phyloP scores from a whole-genome alignment of 2,329 filamentous ascomycete species.

The Penicillium concentricum region DNA sequence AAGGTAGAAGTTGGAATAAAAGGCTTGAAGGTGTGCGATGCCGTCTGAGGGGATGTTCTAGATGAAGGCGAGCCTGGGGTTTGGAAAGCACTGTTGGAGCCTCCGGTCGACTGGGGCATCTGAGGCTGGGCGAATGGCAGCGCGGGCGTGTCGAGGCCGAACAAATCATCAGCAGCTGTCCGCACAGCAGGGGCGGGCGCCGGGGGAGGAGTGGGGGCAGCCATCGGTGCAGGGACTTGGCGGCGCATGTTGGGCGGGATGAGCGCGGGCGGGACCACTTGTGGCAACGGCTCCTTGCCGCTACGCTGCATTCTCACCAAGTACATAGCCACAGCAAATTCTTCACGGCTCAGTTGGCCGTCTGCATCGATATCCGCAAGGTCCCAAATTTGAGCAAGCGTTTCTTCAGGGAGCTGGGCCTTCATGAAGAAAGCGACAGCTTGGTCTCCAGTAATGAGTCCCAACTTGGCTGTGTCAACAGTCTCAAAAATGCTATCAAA shows the following conservation, averaged over 20 bases:
- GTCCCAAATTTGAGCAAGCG: conserved; percentile 93
- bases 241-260: conserved; percentile 82
- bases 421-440: conserved; percentile 93
- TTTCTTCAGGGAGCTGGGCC: conserved; percentile 83
- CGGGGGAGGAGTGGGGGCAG: conserved; percentile 46
- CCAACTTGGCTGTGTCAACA: conserved; percentile 76
- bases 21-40: conserved; percentile 70
- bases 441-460: conserved; percentile 89
- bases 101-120: conserved; percentile 68
- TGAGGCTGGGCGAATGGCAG: conserved; percentile 58
- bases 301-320: conserved; percentile 86
- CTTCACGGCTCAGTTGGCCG: conserved; percentile 79
- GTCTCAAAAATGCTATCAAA: conserved; percentile 85
- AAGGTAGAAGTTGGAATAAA: conserved; percentile 93
- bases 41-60: conserved; percentile 35
- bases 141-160: conserved; percentile 74
- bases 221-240: conserved; percentile 38
- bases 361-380: conserved; percentile 90
- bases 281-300: conserved; percentile 69
- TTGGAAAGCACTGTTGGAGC: conserved; percentile 61
- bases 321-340: conserved; percentile 97
- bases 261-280: conserved; percentile 74
- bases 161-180: conserved; percentile 89
- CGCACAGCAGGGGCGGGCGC: conserved; percentile 53
- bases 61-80: conserved; percentile 50